Base-by-base conservation (phyloP, 2,329 filamentous ascomycete genomes). In the Cephalotrichum gorgonifer region DNA sequence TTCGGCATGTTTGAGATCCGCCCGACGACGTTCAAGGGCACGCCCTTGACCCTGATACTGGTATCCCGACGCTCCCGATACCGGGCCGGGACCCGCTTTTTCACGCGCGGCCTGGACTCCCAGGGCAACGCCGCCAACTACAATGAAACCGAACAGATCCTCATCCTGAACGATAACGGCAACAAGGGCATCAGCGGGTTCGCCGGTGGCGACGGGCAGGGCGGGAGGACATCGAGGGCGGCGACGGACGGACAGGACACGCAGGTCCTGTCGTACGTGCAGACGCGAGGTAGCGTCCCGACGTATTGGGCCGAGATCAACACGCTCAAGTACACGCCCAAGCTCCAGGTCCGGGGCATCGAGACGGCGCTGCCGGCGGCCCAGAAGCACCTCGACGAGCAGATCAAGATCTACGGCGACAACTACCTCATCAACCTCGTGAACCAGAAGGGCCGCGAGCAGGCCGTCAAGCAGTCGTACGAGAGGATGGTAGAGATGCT, bases 291-390 rank as follows among this genome's bases (percentile, higher is more conserved):
- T 54, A 97, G 91, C 64, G 88, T 98, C 4, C 93, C 93, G 0
- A 86, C 95, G 1, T 96, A 86, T 67, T 98, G 93, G 93, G 83
- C 89, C 14, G 94, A 98, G 66, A 79, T 97, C 67, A 98, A 97
- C 68, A 89, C 86, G 41, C 74, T 98, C 48, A 83, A 86, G 54
- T 98, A 98, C 66, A 89, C 85, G 0, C 93, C 93, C 8, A 94
- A 86, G 62, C 77, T 98, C 7, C 86, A 95, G 62, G 81, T 97
- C 47, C 85, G 90, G 38, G 83, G 86, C 25, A 81, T 94, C 33
- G 90, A 97, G 54, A 81, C 81, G 3, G 89, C 89, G 1, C 67
- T 88, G 0, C 73, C 83, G 27, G 87, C 93, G 1, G 88, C 93
- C 6, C 81, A 79, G 59, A 84, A 83, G 56, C 93, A 98, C 66